Percentiles rank a stretch among this genome's conserved stretches.
These are phyloP conservation scores for Scytalidium lignicola DNA, from an alignment of 2,329 filamentous ascomycete genomes.

Conservation along the genomic window DNA sequence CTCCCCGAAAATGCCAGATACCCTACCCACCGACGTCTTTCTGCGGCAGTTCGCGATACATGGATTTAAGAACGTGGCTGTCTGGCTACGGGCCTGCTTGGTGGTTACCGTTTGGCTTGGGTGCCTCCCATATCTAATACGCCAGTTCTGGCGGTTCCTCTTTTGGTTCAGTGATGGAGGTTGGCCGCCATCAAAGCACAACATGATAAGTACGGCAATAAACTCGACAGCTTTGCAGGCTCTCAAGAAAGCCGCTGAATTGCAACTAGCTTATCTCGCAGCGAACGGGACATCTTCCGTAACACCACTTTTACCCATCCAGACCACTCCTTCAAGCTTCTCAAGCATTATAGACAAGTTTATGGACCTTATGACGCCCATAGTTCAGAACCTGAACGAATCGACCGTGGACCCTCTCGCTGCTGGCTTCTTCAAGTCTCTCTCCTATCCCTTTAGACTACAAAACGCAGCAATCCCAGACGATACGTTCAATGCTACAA, in stretches of 20 bases:
- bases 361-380: constrained; percentile 20
- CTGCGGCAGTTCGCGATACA: constrained; percentile 72
- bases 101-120: constrained; percentile 86
- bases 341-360: constrained; percentile 32
- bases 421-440: constrained; percentile 20
- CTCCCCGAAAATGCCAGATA: constrained; percentile 84
- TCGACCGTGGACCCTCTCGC: constrained; percentile 20
- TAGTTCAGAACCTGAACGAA: constrained; percentile 22
- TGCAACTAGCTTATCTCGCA: constrained; percentile 18
- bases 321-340: constrained; percentile 34
- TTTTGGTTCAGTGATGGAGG: constrained; percentile 62
- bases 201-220: constrained; percentile 4
- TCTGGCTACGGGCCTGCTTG: constrained; percentile 72
- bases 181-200: constrained; percentile 19
- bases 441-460: constrained; percentile 21
- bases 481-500: constrained; percentile 7
- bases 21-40: constrained; percentile 77
- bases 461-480: constrained; percentile 8
- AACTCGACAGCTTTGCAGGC: constrained; percentile 14
- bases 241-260: constrained; percentile 17
- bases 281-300: constrained; percentile 25
- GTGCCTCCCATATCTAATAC: constrained; percentile 84
- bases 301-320: constrained; percentile 21
- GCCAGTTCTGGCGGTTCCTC: constrained; percentile 85
- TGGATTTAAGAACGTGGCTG: constrained; percentile 62